phyloP scores from a whole-genome alignment of 495 filamentous ascomycete genomes.

The Polyplosphaeria fusca region DNA sequence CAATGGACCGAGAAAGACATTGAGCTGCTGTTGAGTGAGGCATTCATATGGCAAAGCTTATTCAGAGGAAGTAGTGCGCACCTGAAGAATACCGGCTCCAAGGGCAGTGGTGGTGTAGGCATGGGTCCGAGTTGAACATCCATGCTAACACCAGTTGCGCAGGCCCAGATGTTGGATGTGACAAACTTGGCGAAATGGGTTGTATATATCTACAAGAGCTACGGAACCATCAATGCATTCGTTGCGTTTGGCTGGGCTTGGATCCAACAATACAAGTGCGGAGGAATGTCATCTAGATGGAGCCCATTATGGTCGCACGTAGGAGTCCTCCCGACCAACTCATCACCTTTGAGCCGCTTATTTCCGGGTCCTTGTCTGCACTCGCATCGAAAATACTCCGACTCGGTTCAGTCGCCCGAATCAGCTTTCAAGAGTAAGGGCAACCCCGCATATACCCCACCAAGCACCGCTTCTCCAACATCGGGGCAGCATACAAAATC shows the following conservation, averaged over 20 bases:
- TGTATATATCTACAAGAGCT: too few species aligned
- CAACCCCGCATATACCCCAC: constrained; percentile 9
- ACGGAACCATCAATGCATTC: too few species aligned
- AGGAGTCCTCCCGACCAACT: too few species aligned
- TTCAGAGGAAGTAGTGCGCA: constrained; percentile 87
- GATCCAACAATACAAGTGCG: too few species aligned
- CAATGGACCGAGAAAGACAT: constrained; percentile 98
- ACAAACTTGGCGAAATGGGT: too few species aligned
- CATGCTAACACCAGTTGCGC: too few species aligned
- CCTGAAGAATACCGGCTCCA: constrained; percentile 45
- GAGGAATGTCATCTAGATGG: too few species aligned
- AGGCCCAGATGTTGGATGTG: too few species aligned
- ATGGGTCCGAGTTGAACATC: constrained; percentile 34
- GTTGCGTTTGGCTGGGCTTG: too few species aligned
- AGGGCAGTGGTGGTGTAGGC: constrained; percentile 23
- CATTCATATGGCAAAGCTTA: constrained; percentile 91
- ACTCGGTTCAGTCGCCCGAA: background rate
- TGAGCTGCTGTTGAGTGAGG: constrained; percentile 90
- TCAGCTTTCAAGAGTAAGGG: background rate
- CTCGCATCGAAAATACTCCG: too few species aligned
- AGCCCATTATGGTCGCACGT: too few species aligned
- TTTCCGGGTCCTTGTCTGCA: too few species aligned
- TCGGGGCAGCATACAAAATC: background rate
- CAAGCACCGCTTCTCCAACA: background rate
- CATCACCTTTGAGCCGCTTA: background rate